Evolutionary conservation across 345 rosid genomes (phyloP).

Genomic region (Arabidopsis suecica): DNA sequence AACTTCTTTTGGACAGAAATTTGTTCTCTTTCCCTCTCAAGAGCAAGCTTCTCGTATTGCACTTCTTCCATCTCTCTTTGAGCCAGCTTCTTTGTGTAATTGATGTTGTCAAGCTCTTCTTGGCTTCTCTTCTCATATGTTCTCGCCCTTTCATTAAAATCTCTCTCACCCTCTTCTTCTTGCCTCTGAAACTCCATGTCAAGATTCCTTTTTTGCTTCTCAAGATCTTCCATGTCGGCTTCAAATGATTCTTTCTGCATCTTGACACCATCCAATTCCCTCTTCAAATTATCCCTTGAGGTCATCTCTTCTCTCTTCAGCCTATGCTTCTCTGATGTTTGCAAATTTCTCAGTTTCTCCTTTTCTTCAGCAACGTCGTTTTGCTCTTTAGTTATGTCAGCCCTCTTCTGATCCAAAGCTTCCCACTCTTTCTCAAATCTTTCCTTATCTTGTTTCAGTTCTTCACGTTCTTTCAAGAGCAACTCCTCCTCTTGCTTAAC

Average conservation of each 20-base stretch:
- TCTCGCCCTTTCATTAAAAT: conserved; percentile 50
- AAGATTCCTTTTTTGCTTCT: conserved; percentile 53
- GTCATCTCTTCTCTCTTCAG: conserved; percentile 59
- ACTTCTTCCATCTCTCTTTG: conserved; percentile 62
- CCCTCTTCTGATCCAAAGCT: conserved; percentile 72
- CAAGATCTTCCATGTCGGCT: conserved; percentile 62
- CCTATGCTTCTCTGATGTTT: conserved; percentile 55
- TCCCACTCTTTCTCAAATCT: conserved; percentile 87
- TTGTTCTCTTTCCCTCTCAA: conserved; percentile 60
- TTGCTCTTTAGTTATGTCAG: conserved; percentile 51
- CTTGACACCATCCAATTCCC: conserved; percentile 59
- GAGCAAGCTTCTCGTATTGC: conserved; percentile 50
- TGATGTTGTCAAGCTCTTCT: conserved; percentile 52
- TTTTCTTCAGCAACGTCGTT: conserved; percentile 56
- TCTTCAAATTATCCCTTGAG: conserved; percentile 50
- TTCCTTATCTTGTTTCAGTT: conserved; percentile 69
- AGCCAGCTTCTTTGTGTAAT: conserved; percentile 53
- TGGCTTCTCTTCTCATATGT: conserved; percentile 56
- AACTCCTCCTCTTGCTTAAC: conserved; percentile 61
- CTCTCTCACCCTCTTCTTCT: conserved; percentile 62
- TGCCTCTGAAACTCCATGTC: conserved; percentile 53
- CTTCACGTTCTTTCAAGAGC: conserved; percentile 67
- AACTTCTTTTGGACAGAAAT: conserved; percentile 54
- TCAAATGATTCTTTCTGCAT: conserved; percentile 73
- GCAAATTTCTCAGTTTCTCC: conserved; percentile 52